Evolutionary conservation across 2,329 filamentous ascomycete genomes (phyloP).

Genomic region (Talaromyces sp.): DNA sequence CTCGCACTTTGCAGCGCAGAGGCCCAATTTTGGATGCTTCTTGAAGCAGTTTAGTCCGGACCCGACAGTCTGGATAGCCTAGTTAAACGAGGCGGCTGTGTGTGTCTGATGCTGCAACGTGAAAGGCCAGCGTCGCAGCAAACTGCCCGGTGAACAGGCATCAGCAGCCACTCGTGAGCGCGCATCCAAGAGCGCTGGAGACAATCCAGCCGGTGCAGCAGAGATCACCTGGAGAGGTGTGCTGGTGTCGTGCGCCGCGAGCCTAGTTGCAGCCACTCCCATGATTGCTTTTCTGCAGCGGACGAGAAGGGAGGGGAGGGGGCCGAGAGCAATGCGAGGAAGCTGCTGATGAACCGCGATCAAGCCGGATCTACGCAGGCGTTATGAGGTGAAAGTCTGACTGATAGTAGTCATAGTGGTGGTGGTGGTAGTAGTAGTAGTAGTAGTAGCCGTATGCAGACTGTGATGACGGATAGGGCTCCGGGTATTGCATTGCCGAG

Average conservation of each 20-base stretch:
- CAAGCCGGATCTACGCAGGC: background rate
- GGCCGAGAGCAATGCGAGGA: background rate
- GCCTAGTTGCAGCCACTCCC: background rate
- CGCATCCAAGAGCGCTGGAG: background rate
- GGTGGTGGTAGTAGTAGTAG: background rate
- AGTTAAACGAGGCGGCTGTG: conserved; percentile 31
- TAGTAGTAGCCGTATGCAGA: background rate
- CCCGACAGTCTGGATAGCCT: conserved; percentile 30
- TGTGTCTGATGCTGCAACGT: conserved; percentile 23
- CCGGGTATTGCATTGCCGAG: background rate
- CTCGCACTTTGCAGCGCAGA: conserved; percentile 6
- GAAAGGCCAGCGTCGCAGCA: conserved; percentile 26
- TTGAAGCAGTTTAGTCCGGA: conserved; percentile 23
- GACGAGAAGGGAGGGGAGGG: background rate
- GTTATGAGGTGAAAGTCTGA: background rate
- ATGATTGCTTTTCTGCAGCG: background rate
- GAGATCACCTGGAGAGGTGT: background rate
- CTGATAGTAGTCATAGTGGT: background rate
- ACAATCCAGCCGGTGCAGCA: background rate
- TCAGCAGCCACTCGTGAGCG: background rate
- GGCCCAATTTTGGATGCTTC: conserved; percentile 11
- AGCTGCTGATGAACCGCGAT: background rate
- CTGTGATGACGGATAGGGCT: background rate
- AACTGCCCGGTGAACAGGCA: conserved; percentile 5
- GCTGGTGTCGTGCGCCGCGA: background rate